phyloP scores from a whole-genome alignment of 2,329 filamentous ascomycete species.

The Cytospora piceae region DNA sequence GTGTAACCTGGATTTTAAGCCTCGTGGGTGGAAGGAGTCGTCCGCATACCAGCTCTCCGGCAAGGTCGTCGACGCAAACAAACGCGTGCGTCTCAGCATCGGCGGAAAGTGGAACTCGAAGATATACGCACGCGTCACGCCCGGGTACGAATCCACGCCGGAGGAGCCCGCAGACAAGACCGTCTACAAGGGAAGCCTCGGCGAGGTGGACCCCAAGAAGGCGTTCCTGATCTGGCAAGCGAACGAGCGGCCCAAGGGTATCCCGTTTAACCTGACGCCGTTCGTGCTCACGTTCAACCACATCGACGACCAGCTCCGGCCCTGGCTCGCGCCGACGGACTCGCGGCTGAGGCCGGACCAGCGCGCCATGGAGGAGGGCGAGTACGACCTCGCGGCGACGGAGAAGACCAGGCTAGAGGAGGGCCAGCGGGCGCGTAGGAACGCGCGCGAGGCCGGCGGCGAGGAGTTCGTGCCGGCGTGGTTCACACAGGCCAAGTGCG shows the following conservation, averaged over 20 bases:
- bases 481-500: conserved; percentile 76
- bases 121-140: conserved; percentile 90
- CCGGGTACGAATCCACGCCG: conserved; percentile 80
- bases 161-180: conserved; percentile 55
- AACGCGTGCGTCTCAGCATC: conserved; percentile 84
- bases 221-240: conserved; percentile 95
- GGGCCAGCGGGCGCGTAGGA: conserved; percentile 78
- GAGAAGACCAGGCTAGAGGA: conserved; percentile 97
- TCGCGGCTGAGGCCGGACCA: conserved; percentile 93
- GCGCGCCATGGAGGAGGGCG: conserved; percentile 97
- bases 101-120: conserved; percentile 98
- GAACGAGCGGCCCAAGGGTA: conserved; percentile 75
- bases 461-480: conserved; percentile 84
- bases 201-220: conserved; percentile 63
- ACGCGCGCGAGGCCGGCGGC: conserved; percentile 73
- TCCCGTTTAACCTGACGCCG: conserved; percentile 96
- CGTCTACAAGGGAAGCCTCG: conserved; percentile 54
- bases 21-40: conserved; percentile 92
- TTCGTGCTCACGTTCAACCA: conserved; percentile 93
- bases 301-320: conserved; percentile 77
- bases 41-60: conserved; percentile 88
- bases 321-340: conserved; percentile 86
- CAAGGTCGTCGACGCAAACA: conserved; percentile 78
- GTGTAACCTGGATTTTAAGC: conserved; percentile 90
- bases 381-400: conserved; percentile 88